Percentiles rank a stretch among this genome's conserved stretches.
Conservation (phyloP, 2,329 filamentous ascomycete genomes). For the Apiospora koreana region DNA sequence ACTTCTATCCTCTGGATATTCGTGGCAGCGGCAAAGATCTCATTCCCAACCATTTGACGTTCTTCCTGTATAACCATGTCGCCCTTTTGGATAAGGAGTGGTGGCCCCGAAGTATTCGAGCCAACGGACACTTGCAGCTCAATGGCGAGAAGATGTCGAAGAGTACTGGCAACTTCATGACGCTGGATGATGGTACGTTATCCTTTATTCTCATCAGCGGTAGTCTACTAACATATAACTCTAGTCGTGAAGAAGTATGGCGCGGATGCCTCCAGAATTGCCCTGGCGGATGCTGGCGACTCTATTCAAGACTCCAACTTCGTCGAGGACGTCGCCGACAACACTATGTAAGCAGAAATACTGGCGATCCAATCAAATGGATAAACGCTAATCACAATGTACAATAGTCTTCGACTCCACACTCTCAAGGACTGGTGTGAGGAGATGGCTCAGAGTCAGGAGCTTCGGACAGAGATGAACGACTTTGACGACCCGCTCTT, state of each 20-base stretch:
- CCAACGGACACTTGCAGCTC: constrained; percentile 90
- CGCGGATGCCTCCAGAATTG: constrained; percentile 87
- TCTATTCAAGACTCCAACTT: constrained; percentile 96
- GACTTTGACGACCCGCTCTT: constrained; percentile 87
- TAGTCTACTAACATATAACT: not conserved
- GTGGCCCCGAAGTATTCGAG: constrained; percentile 84
- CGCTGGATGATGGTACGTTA: constrained; percentile 63
- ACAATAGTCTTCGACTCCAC: constrained; percentile 67
- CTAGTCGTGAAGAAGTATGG: constrained; percentile 83
- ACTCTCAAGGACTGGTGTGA: constrained; percentile 89
- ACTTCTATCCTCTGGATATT: constrained; percentile 94
- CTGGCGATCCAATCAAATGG: not conserved
- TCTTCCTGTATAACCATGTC: constrained; percentile 91
- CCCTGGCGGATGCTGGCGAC: constrained; percentile 91
- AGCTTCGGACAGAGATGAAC: constrained; percentile 75
- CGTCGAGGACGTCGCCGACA: constrained; percentile 91
- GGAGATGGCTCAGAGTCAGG: constrained; percentile 73
- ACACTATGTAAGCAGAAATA: constrained; percentile 60
- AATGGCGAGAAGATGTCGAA: constrained; percentile 99
- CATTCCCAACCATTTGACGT: constrained; percentile 91
- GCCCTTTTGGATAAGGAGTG: constrained; percentile 86
- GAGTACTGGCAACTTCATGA: constrained; percentile 96
- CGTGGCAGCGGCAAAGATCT: constrained; percentile 89
- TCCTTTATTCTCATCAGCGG: not conserved
- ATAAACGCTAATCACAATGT: not conserved